Evolutionary conservation across 805 yeast genomes (phyloP).

Genomic region (Starmera caribaea): DNA sequence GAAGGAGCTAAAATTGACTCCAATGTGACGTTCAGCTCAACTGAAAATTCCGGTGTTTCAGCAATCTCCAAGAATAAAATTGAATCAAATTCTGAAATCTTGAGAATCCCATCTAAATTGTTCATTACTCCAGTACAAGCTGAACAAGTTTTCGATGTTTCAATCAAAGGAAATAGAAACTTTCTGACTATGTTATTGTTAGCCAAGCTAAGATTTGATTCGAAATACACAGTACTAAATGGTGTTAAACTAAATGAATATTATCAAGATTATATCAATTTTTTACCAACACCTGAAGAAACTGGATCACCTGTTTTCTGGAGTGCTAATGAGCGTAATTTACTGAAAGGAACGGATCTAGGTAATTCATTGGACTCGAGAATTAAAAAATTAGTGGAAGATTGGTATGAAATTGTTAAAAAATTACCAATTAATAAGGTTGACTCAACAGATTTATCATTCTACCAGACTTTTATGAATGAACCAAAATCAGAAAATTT

Average conservation of each 20-base stretch:
- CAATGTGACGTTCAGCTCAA: too few relatives aligned
- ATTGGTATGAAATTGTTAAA: slow-evolving; percentile 38
- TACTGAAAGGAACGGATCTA: slow-evolving; percentile 62
- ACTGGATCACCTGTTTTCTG: slow-evolving; percentile 63
- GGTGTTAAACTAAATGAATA: slow-evolving; percentile 9
- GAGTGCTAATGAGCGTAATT: slow-evolving; percentile 38
- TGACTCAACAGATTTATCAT: slow-evolving; percentile 16
- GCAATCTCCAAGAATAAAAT: too few relatives aligned
- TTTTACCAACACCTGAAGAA: slow-evolving; percentile 33
- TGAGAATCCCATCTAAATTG: slow-evolving; percentile 24
- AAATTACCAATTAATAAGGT: slow-evolving; percentile 9
- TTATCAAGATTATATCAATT: slow-evolving; percentile 35
- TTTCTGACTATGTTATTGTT: slow-evolving; percentile 24
- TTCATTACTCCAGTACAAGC: slow-evolving; percentile 30
- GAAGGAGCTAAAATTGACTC: too few relatives aligned
- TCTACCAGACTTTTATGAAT: slow-evolving; percentile 16
- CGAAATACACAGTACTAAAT: slow-evolving; percentile 8
- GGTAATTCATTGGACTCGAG: slow-evolving; percentile 43
- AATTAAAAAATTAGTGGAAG: slow-evolving; percentile 37
- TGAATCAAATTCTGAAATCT: too few relatives aligned
- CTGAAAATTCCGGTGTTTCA: too few relatives aligned
- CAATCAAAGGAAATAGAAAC: slow-evolving; percentile 7
- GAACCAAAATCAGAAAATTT: slow-evolving; percentile 15
- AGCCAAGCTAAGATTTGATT: slow-evolving; percentile 32
- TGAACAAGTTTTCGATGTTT: slow-evolving; percentile 15